These are phyloP conservation scores for Usnea hakonensis DNA, from an alignment of 495 filamentous ascomycete genomes.

Conservation along the genomic window DNA sequence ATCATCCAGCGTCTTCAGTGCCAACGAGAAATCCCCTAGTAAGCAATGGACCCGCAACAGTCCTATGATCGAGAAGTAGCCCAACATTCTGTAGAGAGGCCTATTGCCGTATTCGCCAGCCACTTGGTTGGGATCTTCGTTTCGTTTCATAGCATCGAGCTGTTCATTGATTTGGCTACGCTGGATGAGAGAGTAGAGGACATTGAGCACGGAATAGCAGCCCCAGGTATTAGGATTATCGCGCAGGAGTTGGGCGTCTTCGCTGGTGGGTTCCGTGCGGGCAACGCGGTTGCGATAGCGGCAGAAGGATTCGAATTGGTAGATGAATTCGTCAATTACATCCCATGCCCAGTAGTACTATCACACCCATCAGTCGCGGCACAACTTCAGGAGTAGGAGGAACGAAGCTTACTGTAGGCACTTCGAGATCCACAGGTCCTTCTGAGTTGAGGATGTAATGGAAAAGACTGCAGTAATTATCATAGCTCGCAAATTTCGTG, in stretches of 20 bases:
- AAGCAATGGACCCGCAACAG: constrained; percentile 93
- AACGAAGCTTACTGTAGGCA: constrained; percentile 63
- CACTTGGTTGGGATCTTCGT: constrained; percentile 73
- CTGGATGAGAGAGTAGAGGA: constrained; percentile 97
- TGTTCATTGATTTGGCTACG: constrained; percentile 96
- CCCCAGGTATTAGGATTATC: constrained; percentile 99
- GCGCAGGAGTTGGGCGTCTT: constrained; percentile 80
- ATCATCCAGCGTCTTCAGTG: constrained; percentile 96
- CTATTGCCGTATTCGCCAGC: constrained; percentile 93
- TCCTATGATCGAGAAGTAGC: constrained; percentile 98
- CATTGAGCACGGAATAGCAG: constrained; percentile 98
- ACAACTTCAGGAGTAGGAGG: constrained; percentile 7
- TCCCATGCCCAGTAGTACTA: constrained; percentile 99
- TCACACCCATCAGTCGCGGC: constrained; percentile 13
- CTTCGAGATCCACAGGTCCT: constrained; percentile 90
- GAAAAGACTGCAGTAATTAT: constrained; percentile 97
- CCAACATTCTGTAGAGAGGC: constrained; percentile 92
- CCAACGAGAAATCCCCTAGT: constrained; percentile 94
- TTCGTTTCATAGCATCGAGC: constrained; percentile 84
- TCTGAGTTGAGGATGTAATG: constrained; percentile 99
- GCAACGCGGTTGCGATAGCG: constrained; percentile 88
- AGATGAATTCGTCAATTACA: constrained; percentile 99
- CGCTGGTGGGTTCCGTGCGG: constrained; percentile 72
- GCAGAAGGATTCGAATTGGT: constrained; percentile 99
- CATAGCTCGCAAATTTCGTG: constrained; percentile 95